Conservation (phyloP, 768 basidiomycete species). For the Neoboletus brunneissimus region DNA sequence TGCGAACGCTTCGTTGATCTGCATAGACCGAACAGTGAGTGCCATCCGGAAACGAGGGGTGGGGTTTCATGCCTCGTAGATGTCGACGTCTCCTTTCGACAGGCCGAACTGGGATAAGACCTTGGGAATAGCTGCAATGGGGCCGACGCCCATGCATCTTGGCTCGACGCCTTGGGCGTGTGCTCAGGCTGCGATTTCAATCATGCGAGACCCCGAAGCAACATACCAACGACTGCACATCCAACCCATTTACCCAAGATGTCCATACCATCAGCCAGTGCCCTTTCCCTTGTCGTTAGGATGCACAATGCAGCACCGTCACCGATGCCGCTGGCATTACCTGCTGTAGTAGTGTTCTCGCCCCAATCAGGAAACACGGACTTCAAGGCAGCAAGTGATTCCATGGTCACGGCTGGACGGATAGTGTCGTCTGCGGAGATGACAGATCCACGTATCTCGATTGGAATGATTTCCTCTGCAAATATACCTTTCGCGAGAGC, state of each 20-base stretch:
- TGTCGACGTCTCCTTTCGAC: conserved; percentile 67
- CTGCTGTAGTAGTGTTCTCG: conserved; percentile 66
- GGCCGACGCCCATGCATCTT: conserved; percentile 74
- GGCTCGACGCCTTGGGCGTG: conserved; percentile 62
- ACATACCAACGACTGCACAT: conserved; percentile 70
- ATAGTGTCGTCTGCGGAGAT: conserved; percentile 85
- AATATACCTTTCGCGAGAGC: conserved; percentile 73
- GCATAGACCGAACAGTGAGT: not conserved
- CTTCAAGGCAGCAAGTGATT: conserved; percentile 75
- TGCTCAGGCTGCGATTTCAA: conserved; percentile 4
- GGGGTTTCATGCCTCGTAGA: conserved; percentile 59
- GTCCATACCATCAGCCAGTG: conserved; percentile 71
- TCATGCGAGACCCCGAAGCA: not conserved
- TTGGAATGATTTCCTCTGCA: conserved; percentile 84
- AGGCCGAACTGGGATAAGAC: conserved; percentile 60
- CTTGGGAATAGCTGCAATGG: conserved; percentile 69
- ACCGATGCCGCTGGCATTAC: conserved; percentile 85
- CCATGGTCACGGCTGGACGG: conserved; percentile 74
- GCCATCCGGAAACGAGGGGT: not conserved
- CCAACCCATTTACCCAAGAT: conserved; percentile 84
- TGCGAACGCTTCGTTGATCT: conserved; percentile 92
- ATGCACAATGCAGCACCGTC: conserved; percentile 90
- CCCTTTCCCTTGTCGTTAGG: conserved; percentile 74
- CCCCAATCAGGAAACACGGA: conserved; percentile 87
- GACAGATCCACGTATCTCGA: conserved; percentile 66